These are phyloP conservation scores for Chytriomyces hyalinus DNA, from an alignment of 192 early-diverging fungal species.

Conservation along the genomic window DNA sequence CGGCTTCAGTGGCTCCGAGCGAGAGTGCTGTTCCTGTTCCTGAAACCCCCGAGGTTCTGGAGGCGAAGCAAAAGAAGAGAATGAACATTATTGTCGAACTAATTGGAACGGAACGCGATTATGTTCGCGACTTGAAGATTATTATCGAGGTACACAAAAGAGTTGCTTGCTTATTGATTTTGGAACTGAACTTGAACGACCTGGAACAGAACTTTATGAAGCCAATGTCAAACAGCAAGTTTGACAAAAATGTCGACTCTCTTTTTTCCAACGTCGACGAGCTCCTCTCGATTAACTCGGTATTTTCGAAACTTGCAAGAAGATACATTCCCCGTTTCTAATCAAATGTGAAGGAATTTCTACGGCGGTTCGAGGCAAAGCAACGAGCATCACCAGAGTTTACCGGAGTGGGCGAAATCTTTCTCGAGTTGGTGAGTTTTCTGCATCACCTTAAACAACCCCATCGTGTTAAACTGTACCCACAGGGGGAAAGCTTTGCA, in stretches of 20 bases:
- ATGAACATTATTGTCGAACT: slow-evolving; percentile 57
- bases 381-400: slow-evolving; percentile 45
- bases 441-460: background rate
- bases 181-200: background rate
- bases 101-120: slow-evolving; percentile 57
- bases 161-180: background rate
- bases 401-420: slow-evolving; percentile 46
- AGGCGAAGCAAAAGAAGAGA: slow-evolving; percentile 40
- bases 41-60: slow-evolving; percentile 31
- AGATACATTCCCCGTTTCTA: background rate
- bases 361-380: slow-evolving; percentile 40
- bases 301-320: background rate
- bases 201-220: slow-evolving; percentile 50
- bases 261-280: slow-evolving; percentile 60
- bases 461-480: background rate
- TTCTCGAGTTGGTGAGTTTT: slow-evolving; percentile 44
- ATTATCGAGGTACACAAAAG: slow-evolving; percentile 50
- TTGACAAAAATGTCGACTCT: slow-evolving; percentile 45
- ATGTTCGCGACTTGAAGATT: slow-evolving; percentile 58
- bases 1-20: slow-evolving; percentile 20
- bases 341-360: slow-evolving; percentile 43
- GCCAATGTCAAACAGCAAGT: slow-evolving; percentile 48
- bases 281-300: slow-evolving; percentile 46
- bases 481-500: slow-evolving; percentile 47
- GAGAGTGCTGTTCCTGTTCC: slow-evolving; percentile 28